phyloP scores from a whole-genome alignment of 1,139 yeast genomes.

The Candida pseudocylindracea region DNA sequence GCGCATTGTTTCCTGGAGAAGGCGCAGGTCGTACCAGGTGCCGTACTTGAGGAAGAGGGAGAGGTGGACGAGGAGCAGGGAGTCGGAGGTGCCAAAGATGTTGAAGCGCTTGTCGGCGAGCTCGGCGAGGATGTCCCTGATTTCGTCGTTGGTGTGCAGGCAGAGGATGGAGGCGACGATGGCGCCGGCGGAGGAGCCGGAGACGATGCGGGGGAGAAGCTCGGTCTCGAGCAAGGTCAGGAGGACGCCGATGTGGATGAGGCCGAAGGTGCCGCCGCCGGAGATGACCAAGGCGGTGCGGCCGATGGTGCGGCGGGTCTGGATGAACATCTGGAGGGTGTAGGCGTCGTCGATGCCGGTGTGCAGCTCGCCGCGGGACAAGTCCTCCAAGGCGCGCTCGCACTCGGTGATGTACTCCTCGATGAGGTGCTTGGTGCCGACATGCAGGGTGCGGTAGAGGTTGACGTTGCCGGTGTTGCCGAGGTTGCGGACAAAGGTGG shows the following conservation, averaged over 20 bases:
- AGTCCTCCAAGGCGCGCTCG: constrained; percentile 29
- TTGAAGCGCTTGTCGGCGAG: constrained; percentile 39
- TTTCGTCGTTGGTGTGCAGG: constrained; percentile 59
- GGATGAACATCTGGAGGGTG: constrained; percentile 57
- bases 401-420: constrained; percentile 76
- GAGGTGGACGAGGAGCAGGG: constrained; percentile 17
- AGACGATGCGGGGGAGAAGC: constrained; percentile 68
- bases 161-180: constrained; percentile 81
- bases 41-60: constrained; percentile 45
- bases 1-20: constrained; percentile 51
- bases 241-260: constrained; percentile 81
- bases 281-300: constrained; percentile 80
- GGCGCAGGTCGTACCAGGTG: constrained; percentile 66
- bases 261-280: constrained; percentile 91
- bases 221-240: constrained; percentile 55
- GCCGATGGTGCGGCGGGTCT: constrained; percentile 81
- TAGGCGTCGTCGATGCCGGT: constrained; percentile 44
- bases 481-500: constrained; percentile 66
- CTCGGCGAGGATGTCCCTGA: constrained; percentile 27
- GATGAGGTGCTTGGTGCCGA: constrained; percentile 69
- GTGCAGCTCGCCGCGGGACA: constrained; percentile 9
- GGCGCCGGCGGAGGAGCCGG: constrained; percentile 94
- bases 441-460: constrained; percentile 54
- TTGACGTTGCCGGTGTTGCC: constrained; percentile 78
- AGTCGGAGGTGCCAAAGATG: constrained; percentile 25